Evolutionary conservation across 1,284 basidiomycete genomes (phyloP), one percentile per base, ranked within the genome.

Genomic region (Coniferiporia sulphurascens): DNA sequence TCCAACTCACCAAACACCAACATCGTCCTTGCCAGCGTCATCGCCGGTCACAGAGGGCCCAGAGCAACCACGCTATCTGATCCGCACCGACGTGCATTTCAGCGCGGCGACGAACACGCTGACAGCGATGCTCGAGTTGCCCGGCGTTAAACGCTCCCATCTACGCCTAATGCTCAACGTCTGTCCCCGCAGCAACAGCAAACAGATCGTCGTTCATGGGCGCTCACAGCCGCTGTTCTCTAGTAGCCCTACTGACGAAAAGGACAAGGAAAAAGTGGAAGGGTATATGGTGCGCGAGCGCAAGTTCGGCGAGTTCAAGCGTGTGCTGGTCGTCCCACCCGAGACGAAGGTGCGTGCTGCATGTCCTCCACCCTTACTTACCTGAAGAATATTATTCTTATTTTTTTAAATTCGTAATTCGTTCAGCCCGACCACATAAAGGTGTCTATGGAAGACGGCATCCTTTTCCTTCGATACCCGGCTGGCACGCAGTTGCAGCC

Each of bases 121-220:
- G 65, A 78, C 76, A 58, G 83, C 80, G 51, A 75, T 81, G 70
- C 77, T 86, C 69, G 85, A 87, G 70, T 71, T 86, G 27, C 86
- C 86, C 8, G 86, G 86, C 32, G 72, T 86, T 64, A 78, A 76
- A 68, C 78, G 75, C 61, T 64, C 69, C 55, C 81, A 85, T 65
- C 64, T 88, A 44, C 75, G 69, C 59, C 71, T 87, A 68, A 75
- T 73, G 50, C 76, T 87, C 60, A 76, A 77, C 46, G 79, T 78
- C 59, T 83, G 82, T 65, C 67, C 74, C 44, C 77, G 78, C 72
- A 86, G 80, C 64, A 74, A 80, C 57, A 74, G 81, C 62, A 79
- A 76, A 65, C 83, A 84, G 66, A 71, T 87, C 62, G 75, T 73
- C 57, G 75, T 87, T 52, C 67, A 72, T 21, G 85, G 84, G 36